Conservation (phyloP, 495 filamentous ascomycete genomes). For the Aspergillus mulundensis region DNA sequence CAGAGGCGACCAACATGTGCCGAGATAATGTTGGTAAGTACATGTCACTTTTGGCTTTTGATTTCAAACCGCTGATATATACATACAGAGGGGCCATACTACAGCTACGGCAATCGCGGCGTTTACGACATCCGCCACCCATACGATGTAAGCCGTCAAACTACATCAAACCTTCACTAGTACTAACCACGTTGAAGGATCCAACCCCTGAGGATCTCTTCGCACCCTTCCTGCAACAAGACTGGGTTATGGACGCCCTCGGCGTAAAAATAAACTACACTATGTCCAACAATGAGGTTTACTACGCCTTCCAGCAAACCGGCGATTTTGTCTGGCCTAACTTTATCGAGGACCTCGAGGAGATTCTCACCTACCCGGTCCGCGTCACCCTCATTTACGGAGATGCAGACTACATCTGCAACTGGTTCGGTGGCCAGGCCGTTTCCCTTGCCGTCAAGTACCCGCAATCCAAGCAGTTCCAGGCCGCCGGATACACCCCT, state of each 20-base stretch:
- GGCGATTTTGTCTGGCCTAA: constrained; percentile 46
- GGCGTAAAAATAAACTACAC: constrained; percentile 67
- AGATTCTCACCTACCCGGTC: constrained; percentile 50
- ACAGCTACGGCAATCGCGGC: constrained; percentile 38
- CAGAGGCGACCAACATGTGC: constrained; percentile 39
- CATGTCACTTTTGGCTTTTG: not conserved
- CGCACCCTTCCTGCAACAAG: constrained; percentile 57
- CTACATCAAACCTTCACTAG: constrained; percentile 14
- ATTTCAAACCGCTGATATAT: not conserved
- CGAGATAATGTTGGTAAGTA: constrained; percentile 38
- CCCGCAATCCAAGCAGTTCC: constrained; percentile 36
- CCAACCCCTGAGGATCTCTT: constrained; percentile 60
- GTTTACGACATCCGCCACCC: constrained; percentile 59
- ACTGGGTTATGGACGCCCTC: constrained; percentile 54
- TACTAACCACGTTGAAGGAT: constrained; percentile 41
- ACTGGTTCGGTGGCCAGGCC: constrained; percentile 43
- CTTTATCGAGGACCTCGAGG: constrained; percentile 49
- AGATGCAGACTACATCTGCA: constrained; percentile 55
- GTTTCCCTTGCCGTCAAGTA: constrained; percentile 39
- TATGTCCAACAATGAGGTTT: constrained; percentile 42
- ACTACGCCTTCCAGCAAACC: constrained; percentile 52
- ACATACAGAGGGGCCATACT: constrained; percentile 31
- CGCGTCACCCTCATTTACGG: constrained; percentile 67
- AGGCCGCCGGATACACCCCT: constrained; percentile 43
- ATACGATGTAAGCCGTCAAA: constrained; percentile 29